Percentiles rank a stretch among this genome's conserved stretches.
Conservation (phyloP, 306 rosid species). For the Comarum palustre region DNA sequence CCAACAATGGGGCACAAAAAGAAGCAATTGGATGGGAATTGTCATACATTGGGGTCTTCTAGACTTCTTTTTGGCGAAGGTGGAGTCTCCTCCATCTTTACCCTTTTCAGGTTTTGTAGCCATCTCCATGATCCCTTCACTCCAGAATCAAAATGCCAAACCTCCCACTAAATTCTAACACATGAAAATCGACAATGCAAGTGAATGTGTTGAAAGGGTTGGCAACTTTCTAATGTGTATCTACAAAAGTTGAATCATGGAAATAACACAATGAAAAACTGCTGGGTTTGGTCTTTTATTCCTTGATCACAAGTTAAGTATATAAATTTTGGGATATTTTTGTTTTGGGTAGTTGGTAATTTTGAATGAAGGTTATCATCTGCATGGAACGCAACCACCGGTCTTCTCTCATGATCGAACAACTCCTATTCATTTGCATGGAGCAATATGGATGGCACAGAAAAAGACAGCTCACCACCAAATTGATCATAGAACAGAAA, state of each 20-base stretch:
- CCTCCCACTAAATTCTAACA: background rate
- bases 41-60: slow-evolving; percentile 33
- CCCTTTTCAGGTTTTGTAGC: background rate
- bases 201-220: background rate
- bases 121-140: no score
- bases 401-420: background rate
- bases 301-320: background rate
- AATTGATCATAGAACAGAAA: no score
- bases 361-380: slow-evolving; percentile 1
- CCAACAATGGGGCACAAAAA: background rate
- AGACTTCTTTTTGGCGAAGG: slow-evolving; percentile 24
- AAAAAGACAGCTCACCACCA: no score
- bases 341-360: background rate
- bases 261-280: background rate
- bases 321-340: background rate
- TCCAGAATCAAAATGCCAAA: slow-evolving; percentile 10
- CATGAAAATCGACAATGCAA: background rate
- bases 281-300: background rate
- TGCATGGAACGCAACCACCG: slow-evolving; percentile 1
- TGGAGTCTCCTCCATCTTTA: slow-evolving; percentile 12
- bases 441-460: no score
- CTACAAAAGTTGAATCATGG: slow-evolving; percentile 2
- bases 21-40: background rate
- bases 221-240: background rate
- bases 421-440: background rate